Evolutionary conservation across 208 protist species (phyloP), one percentile per base, ranked within the genome.

Genomic region (Trypanosoma caninum): DNA sequence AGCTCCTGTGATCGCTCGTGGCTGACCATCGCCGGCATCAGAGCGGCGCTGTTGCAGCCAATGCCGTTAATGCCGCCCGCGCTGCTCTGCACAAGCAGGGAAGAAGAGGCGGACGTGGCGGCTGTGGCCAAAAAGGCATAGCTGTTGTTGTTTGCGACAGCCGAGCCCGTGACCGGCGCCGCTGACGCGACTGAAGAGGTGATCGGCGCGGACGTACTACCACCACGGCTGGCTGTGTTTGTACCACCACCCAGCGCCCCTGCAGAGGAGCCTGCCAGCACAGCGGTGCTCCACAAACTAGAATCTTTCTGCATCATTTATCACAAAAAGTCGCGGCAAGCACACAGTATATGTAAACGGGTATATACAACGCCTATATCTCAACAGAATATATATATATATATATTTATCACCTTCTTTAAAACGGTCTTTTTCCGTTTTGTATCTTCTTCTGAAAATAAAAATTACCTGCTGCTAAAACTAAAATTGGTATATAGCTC

Each of bases 1-100:
- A 92, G 71, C 58, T 94, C 84, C 73, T 91, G 75, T 25, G 86
- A 82, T 25, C 82, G 82, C 33, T 93, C 82, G 56, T 82, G 79
- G 31, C 58, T 69, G 13, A 75, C 67, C 0, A 74, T 69, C 20
- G 68, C 61, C 22, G 76, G 72, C 27, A 84, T 60, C 44, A 66
- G 50, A 0, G 69, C 66, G 37, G 47, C 37, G 11, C 55, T 30
- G 28, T 23, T 58, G 45, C 14, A 23, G 56, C 46, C 47, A 13
- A 63, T 44, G 31, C 64, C 64, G 23, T 58, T 63, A 18, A 46
- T 33, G 47, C 42, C 23, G 22, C 64, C 56, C 16, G n/a, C 23
- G 35, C 42, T 25, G 33, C 64, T 38, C 27, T 48, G 46, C 20
- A 70, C 25, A 2, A 70, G 37, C 54, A 54, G 30, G 30, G 64